Percentiles rank a stretch among this genome's conserved stretches.
These are phyloP conservation scores for Boehmeria nivea DNA, from an alignment of 306 rosid species.

Conservation along the genomic window DNA sequence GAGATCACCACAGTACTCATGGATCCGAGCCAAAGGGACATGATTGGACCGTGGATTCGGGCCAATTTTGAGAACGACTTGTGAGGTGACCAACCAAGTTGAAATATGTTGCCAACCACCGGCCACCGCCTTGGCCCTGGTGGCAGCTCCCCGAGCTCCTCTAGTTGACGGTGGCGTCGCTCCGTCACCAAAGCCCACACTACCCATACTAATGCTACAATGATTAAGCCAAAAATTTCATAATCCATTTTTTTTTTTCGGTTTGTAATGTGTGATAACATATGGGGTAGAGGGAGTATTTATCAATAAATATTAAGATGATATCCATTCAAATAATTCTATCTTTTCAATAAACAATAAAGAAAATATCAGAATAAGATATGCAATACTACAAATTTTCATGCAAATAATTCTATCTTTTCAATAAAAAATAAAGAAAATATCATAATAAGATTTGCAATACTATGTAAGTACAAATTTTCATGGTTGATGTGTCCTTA, in stretches of 20 bases:
- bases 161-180: slow-evolving; percentile 8
- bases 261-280: background rate
- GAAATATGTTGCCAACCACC: slow-evolving; percentile 65
- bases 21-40: slow-evolving; percentile 76
- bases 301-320: too few species aligned
- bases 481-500: too few species aligned
- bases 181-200: slow-evolving; percentile 5
- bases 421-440: too few species aligned
- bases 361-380: too few species aligned
- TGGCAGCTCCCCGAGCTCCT: slow-evolving; percentile 45
- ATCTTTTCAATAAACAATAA: too few species aligned
- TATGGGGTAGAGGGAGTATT: background rate
- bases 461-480: too few species aligned
- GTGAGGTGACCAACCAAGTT: slow-evolving; percentile 57
- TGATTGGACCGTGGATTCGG: slow-evolving; percentile 61
- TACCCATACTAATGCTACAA: slow-evolving; percentile 29
- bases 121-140: slow-evolving; percentile 80
- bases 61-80: slow-evolving; percentile 53
- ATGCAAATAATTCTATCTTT: too few species aligned
- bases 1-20: slow-evolving; percentile 80
- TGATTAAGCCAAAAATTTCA: slow-evolving; percentile 15
- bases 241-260: slow-evolving; percentile 27
- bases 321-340: too few species aligned
- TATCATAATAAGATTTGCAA: too few species aligned
- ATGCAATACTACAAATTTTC: too few species aligned